Base-by-base conservation (phyloP, 140 eudicot species). In the Bidens hawaiensis region DNA sequence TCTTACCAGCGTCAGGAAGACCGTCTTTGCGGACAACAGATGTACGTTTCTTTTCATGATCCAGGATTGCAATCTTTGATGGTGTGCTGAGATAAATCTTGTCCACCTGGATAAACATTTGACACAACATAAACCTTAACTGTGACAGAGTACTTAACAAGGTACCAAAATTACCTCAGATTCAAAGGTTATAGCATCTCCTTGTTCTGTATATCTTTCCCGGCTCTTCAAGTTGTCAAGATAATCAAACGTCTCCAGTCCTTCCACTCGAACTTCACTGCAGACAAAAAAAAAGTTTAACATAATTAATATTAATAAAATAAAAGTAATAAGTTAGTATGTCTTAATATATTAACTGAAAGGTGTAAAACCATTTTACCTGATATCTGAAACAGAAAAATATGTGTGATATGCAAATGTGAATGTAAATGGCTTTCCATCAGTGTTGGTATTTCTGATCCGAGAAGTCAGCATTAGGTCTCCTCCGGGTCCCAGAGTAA, bases 201-300 rank as follows among this genome's bases (percentile, higher is more conserved):
- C 94, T 76, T 90, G 85, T 30, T 90, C 94, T 62, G 98, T 90
- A 70, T 68, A 82, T 59, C 88, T 67, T 74, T 75, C 78, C 67
- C 69, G 78, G 78, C 78, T 80, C 72, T 79, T 79, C 82, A 73
- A 40, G 69, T 86, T 90, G 82, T 86, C 98, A 55, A 90, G 88
- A 68, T 82, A 90, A 85, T 90, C 91, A 59, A 84, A 78, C 15
- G 95, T 84, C 79, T 87, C 91, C 76, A 90, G 64, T 75, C 98
- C 98, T 77, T 90, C 96, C 24, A 90, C 96, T 23, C 86, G 88
- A 23, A 90, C 96, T 78, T 87, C 88, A 76, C 96, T 87, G 84
- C 8, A 41, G 8, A 19, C 15, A 60, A 62, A 25, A 62, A 14
- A n/a, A n/a, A n/a, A n/a, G n/a, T n/a, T 61, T 60, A 36, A 15